Base-by-base conservation (phyloP, 2,329 filamentous ascomycete genomes). In the Colletotrichum kahawae region DNA sequence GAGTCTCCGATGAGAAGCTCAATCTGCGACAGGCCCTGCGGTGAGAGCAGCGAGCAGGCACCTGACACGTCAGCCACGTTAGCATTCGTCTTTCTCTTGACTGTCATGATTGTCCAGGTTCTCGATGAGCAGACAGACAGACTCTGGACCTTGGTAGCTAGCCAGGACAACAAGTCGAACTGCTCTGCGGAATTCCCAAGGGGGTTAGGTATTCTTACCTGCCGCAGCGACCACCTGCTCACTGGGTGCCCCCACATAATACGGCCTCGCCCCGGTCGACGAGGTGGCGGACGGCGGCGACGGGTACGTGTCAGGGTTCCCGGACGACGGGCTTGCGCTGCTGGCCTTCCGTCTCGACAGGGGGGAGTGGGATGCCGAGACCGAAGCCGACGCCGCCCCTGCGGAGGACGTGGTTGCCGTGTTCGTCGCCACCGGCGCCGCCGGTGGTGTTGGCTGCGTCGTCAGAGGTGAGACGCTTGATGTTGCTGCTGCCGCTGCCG, bases 311-410 rank as follows among this genome's bases (percentile, higher is more conserved):
- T 75, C 72, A 21, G 63, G 54, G 43, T 75, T 67, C 21, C 33
- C 72, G 27, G 72, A 57, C 16, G 69, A 67, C 21, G 69, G 72
- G 29, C 72, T 75, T 10, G 69, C 27, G 33, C 69, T 72, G 18
- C 69, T 72, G 3, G 72, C 69, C 29, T 75, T 75, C 9, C 63
- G 72, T 34, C 72, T 64, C 18, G 63, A 63, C 21, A 72, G 27
- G 54, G 72, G 72, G 18, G 72, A 72, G 16, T 67, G 69, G 7
- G 57, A 34, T 12, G 51, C 51, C 14, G 82, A 80, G 34, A 82
- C 85, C 16, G 79, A 80, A 10, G 36, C 36, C 33, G 67, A 43
- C 34, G 67, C 67, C 34, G 66, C n/a, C 43, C 43, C 43, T n/a
- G 38, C 31, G 67, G 38, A 76, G 43, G 57, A 76, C n/a, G 74